These are phyloP conservation scores for Cryphonectria radicalis DNA, from an alignment of 2,329 filamentous ascomycete species.

Conservation along the genomic window DNA sequence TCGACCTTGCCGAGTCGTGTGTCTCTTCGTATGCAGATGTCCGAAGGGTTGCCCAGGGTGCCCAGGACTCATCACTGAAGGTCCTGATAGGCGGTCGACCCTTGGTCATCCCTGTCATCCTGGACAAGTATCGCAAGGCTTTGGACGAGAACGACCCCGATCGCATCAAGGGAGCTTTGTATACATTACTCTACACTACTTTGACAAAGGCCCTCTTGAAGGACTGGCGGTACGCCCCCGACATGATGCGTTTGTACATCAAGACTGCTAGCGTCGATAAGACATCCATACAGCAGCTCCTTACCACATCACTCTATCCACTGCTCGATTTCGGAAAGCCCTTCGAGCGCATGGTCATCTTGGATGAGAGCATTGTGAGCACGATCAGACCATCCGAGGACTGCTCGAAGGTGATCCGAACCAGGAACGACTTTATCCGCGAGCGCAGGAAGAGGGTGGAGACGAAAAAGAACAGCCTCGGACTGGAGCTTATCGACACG, in stretches of 20 bases:
- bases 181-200: slow-evolving; percentile 86
- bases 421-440: slow-evolving; percentile 74
- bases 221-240: slow-evolving; percentile 93
- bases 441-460: slow-evolving; percentile 79
- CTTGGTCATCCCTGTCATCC: slow-evolving; percentile 85
- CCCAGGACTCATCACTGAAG: slow-evolving; percentile 91
- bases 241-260: slow-evolving; percentile 88
- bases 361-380: slow-evolving; percentile 72
- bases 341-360: slow-evolving; percentile 82
- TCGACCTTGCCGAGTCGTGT: slow-evolving; percentile 88
- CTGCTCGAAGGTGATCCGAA: slow-evolving; percentile 63
- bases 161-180: slow-evolving; percentile 92
- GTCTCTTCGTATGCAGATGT: slow-evolving; percentile 95
- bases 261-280: slow-evolving; percentile 89
- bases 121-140: slow-evolving; percentile 77
- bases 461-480: slow-evolving; percentile 77
- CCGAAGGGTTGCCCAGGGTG: slow-evolving; percentile 88
- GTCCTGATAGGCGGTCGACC: slow-evolving; percentile 85
- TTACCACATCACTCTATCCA: slow-evolving; percentile 78
- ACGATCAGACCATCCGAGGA: slow-evolving; percentile 72
- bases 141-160: slow-evolving; percentile 82
- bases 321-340: slow-evolving; percentile 91
- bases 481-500: slow-evolving; percentile 77
- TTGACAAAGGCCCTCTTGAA: slow-evolving; percentile 84
- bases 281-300: slow-evolving; percentile 89